Evolutionary conservation across 371 early-diverging fungal genomes (phyloP), one percentile per base, ranked within the genome.

Genomic region (Neoconidiobolus thromboides): DNA sequence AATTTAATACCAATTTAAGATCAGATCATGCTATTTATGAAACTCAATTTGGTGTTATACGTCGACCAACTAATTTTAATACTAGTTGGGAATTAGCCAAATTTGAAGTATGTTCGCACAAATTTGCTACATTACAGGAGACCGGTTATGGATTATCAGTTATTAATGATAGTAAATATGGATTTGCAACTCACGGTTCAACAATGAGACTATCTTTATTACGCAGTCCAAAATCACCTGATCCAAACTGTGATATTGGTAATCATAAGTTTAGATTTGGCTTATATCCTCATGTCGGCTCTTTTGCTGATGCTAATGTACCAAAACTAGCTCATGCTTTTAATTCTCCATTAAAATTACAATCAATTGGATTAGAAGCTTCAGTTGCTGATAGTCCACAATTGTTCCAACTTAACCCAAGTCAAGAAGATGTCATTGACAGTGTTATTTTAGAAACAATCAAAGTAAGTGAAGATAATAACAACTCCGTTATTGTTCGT

Each of bases 21-120:
- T 76, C 81, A 43, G 95, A 95, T 65, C 65, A 72, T 63, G 82
- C 95, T 7, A 94, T 93, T 0, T 97, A 93, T 65, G 96, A 97
- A 63, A 89, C 91, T 2, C 92, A 91, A 69, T 93, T 87, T 71
- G 96, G 98, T n/a, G 81, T 79, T 38, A 73, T 95, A 12, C 82
- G 85, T 67, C 76, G 98, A 41, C 92, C 96, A 0, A 95, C 90
- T 0, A 93, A 93, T 53, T 90, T 79, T 75, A 97, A 96, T 70
- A 91, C 87, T 1, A 81, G 84, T 12, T 85, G 87, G 75, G 96
- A 95, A 64, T 74, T 88, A 62, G 94, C 96, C n/a, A 85, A 86
- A 58, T 96, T 96, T 67, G 94, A 94, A 70, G 93, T 93, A 1
- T 95, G 93, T 68, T 93, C 85, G 0, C 98, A 97, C 77, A 91